Evolutionary conservation across 2,329 filamentous ascomycete species (phyloP), one percentile per base, ranked within the genome.

Genomic region (Ophiobolus disseminans): DNA sequence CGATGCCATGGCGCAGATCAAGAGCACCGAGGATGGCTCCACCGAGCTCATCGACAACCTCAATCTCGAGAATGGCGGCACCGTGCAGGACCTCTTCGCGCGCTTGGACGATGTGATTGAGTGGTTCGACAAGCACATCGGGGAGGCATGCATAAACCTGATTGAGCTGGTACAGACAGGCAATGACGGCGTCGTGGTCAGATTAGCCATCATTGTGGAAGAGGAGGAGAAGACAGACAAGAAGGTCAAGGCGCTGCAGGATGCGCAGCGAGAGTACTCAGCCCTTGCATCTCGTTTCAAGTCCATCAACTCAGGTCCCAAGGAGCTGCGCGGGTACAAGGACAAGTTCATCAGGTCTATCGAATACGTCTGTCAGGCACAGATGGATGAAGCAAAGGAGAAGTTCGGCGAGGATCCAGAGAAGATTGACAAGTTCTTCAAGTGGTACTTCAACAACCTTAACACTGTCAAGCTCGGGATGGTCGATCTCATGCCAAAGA

Each of bases 381-480:
- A 93, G 65, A 91, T 97, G 62, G 84, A 86, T 10, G 80, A 85
- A 50, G 83, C 86, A 31, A 84, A 86, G 49, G 83, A 88, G 44
- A 83, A 86, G 37, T 97, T 99, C 72, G 76, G 93, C 43, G 88
- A 88, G 28, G 91, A 97, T 66, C 90, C 94, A 0, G 83, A 87
- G 40, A 86, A 84, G 63, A 80, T 99, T 37, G 90, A 95, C 57
- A 96, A 96, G 78, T 86, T 84, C 58, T 85, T 96, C 75, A 89
- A 89, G 66, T 99, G 94, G 94, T 99, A 86, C 75, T 99, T 97
- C 78, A 97, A 97, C 76, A 93, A 99, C 72, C 82, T 99, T 28
- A 96, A 95, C 73, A 91, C 91, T 3, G 93, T 97, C 68, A 91
- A 93, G 73, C 82, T 95, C 55, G 93, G 94, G 66, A 96, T 99